phyloP scores from a whole-genome alignment of 148 eudicot species.

The Polygonum maritimum region DNA sequence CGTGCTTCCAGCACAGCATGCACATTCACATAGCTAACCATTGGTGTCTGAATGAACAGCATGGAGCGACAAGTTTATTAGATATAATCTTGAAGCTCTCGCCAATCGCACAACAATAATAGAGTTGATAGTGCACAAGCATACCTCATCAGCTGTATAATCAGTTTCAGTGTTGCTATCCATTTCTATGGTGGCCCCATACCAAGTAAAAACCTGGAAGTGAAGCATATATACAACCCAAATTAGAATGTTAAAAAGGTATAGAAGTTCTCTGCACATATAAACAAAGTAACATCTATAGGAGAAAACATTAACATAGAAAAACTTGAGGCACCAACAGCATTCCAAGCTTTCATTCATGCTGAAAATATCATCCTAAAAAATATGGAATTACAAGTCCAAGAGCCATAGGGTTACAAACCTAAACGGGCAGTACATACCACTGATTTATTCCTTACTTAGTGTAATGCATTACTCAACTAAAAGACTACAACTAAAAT shows the following conservation, averaged over 20 bases:
- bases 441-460: neutral
- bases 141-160: constrained; percentile 94
- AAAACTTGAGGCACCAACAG: neutral
- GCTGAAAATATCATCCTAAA: neutral
- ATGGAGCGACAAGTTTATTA: neutral
- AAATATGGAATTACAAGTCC: neutral
- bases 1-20: constrained; percentile 92
- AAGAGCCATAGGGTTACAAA: neutral
- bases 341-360: neutral
- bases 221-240: neutral
- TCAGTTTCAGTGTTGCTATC: constrained; percentile 84
- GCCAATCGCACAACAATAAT: neutral
- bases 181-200: constrained; percentile 93
- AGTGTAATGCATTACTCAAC: neutral
- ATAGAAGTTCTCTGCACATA: neutral
- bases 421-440: neutral
- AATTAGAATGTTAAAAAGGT: neutral
- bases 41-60: constrained; percentile 59
- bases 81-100: neutral
- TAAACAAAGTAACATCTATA: neutral
- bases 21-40: constrained; percentile 92
- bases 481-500: neutral
- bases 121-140: constrained; percentile 9
- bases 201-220: constrained; percentile 85
- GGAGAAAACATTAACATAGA: neutral